phyloP scores from a whole-genome alignment of 73 alveolate species.

The Symbiodinium pilosum region DNA sequence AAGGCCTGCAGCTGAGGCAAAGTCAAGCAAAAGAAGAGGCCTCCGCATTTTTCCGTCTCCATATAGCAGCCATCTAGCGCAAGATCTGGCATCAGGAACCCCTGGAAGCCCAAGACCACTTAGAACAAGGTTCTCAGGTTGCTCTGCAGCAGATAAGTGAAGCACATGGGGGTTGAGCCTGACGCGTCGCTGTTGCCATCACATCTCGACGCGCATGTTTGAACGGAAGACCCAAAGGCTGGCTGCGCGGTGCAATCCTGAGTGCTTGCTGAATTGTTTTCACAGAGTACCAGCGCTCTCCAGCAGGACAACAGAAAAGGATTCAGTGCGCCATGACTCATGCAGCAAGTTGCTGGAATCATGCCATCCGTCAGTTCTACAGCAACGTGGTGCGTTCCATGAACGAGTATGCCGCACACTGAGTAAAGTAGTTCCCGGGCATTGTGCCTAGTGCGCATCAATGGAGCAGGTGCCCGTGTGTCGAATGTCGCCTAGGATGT shows the following conservation, averaged over 20 bases:
- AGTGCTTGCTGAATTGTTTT: neutral
- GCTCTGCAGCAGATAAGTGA: no score
- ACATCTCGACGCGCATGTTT: neutral
- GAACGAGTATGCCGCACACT: slow-evolving; percentile 38
- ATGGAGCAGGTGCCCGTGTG: neutral
- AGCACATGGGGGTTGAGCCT: neutral
- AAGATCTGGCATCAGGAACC: slow-evolving; percentile 82
- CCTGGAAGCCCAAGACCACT: slow-evolving; percentile 39
- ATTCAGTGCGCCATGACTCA: neutral
- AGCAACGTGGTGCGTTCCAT: slow-evolving; percentile 82
- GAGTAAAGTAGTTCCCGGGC: neutral
- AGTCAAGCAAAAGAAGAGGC: slow-evolving; percentile 4
- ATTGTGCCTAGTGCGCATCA: no score
- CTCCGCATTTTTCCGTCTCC: neutral
- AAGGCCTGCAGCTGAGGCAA: neutral
- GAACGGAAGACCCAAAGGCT: neutral
- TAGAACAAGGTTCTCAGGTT: no score
- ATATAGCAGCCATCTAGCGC: no score
- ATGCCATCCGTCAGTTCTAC: slow-evolving; percentile 81
- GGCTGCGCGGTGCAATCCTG: neutral
- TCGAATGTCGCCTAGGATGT: slow-evolving; percentile 15
- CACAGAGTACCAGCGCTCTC: neutral
- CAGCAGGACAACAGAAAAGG: neutral
- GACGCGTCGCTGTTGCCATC: no score
- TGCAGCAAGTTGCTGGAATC: neutral